phyloP scores from a whole-genome alignment of 2,329 filamentous ascomycete genomes.

The Fusarium bulbicola region DNA sequence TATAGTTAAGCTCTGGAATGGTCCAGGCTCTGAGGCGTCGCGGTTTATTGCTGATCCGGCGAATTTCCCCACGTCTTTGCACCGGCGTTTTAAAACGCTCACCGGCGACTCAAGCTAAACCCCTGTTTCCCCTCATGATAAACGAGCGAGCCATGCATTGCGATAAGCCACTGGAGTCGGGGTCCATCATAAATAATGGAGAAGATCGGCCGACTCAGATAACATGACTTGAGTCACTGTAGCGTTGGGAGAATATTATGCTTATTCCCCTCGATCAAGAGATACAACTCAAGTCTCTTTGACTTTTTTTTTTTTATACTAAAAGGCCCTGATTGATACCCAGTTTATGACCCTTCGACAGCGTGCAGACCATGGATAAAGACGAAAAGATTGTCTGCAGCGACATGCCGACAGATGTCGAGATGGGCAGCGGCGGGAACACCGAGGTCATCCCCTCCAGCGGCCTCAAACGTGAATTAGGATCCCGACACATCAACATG shows the following conservation, averaged over 20 bases:
- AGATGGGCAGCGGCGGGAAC: background rate
- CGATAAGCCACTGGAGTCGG: background rate
- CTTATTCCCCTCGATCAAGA: background rate
- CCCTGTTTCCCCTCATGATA: background rate
- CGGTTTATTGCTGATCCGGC: background rate
- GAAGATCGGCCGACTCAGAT: background rate
- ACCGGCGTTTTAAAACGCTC: background rate
- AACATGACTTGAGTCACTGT: background rate
- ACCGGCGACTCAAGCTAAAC: background rate
- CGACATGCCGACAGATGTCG: background rate
- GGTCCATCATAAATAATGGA: background rate
- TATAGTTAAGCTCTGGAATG: background rate
- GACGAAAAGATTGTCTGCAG: background rate
- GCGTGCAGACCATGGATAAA: background rate
- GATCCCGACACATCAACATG: background rate
- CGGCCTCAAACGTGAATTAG: background rate
- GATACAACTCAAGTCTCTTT: fast-evolving
- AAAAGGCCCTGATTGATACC: too few relatives aligned
- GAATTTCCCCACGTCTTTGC: background rate
- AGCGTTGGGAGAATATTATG: background rate
- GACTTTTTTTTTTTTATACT: too few relatives aligned
- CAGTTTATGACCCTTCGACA: too few relatives aligned
- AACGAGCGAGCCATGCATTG: background rate
- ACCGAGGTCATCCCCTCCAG: background rate
- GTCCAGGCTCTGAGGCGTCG: fast-evolving